Percentiles rank a stretch among this genome's conserved stretches.
These are phyloP conservation scores for Monilinia aucupariae DNA, from an alignment of 2,329 filamentous ascomycete genomes.

Conservation along the genomic window DNA sequence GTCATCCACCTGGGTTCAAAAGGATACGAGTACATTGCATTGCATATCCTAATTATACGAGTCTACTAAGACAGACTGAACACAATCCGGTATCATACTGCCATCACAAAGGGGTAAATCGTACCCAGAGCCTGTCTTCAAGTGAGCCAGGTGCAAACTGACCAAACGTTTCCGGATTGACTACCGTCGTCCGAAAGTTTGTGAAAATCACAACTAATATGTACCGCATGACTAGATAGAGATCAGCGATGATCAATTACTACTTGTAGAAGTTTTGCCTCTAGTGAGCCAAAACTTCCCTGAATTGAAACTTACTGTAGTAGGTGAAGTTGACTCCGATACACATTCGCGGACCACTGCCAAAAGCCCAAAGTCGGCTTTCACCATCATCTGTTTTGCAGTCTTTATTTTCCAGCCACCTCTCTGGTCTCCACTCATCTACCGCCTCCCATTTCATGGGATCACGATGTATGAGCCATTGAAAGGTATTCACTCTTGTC, in stretches of 20 bases:
- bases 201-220: not conserved
- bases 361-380: not conserved
- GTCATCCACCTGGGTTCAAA: too few relatives aligned
- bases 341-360: not conserved
- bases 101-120: not conserved
- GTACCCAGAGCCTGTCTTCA: not conserved
- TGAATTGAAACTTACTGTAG: not conserved
- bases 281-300: not conserved
- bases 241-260: not conserved
- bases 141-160: not conserved
- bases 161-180: conserved; percentile 91
- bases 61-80: not conserved
- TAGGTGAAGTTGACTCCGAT: not conserved
- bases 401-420: not conserved
- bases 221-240: not conserved
- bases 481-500: not conserved
- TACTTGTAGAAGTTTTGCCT: not conserved
- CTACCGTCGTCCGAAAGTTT: not conserved
- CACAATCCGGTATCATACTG: not conserved
- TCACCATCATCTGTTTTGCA: not conserved
- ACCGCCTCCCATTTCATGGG: not conserved
- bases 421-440: not conserved
- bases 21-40: not conserved
- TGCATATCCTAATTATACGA: not conserved
- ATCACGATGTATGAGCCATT: not conserved